Evolutionary conservation across 176 grass and related monocot species (phyloP).

Genomic region (Hordeum vulgare): DNA sequence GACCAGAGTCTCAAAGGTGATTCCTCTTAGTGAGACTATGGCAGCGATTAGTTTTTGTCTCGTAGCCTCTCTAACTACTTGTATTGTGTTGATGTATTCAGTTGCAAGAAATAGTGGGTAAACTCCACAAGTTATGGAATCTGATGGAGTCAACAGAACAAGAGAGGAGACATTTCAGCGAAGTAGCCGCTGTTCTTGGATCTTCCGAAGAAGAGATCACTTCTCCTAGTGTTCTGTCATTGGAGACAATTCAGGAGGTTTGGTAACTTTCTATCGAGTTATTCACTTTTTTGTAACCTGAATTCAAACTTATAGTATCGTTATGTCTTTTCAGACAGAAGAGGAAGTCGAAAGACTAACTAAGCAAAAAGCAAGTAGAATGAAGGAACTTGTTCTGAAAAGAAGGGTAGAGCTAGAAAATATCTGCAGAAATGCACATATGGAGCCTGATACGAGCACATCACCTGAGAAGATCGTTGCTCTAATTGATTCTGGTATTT

Average conservation of each 20-base stretch:
- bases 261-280: neutral
- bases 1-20: constrained; percentile 63
- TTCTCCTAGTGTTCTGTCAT: constrained; percentile 56
- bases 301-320: constrained; percentile 7
- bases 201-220: constrained; percentile 58
- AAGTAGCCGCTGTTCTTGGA: constrained; percentile 51
- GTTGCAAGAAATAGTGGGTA: constrained; percentile 65
- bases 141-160: constrained; percentile 91
- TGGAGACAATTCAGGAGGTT: constrained; percentile 80
- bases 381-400: constrained; percentile 97
- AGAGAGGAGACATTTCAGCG: constrained; percentile 55
- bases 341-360: constrained; percentile 76
- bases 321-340: constrained; percentile 48
- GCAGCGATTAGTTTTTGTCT: neutral
- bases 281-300: neutral
- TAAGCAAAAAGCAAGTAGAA: constrained; percentile 74
- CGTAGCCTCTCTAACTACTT: constrained; percentile 14
- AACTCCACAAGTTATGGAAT: constrained; percentile 77
- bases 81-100: constrained; percentile 43
- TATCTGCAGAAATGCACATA: constrained; percentile 78
- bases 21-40: neutral
- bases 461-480: constrained; percentile 74
- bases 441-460: constrained; percentile 76
- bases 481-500: constrained; percentile 88
- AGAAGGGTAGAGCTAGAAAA: constrained; percentile 86